Conservation (phyloP, 2,329 filamentous ascomycete genomes). For the Exophiala aquamarina region DNA sequence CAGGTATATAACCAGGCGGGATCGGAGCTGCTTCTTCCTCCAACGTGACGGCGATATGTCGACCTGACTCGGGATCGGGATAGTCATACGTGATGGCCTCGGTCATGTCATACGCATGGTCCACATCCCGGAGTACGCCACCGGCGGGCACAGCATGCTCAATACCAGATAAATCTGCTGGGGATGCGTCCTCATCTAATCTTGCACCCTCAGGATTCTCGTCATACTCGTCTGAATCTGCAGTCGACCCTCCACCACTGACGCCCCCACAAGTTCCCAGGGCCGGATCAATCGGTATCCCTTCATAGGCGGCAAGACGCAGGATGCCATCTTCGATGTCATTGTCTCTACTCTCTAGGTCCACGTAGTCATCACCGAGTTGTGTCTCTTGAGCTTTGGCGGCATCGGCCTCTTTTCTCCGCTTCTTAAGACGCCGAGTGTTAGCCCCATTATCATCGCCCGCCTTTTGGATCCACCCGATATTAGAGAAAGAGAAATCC, state of each 20-base stretch:
- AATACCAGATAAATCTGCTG: conserved; percentile 6
- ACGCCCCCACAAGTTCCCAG: conserved; percentile 23
- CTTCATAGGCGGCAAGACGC: conserved; percentile 28
- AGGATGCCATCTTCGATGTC: conserved; percentile 20
- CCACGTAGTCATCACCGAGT: conserved; percentile 44
- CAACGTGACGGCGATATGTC: conserved; percentile 3
- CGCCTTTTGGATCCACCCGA: conserved; percentile 72
- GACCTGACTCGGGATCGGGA: conserved; percentile 28
- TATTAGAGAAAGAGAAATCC: conserved; percentile 86
- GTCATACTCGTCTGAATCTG: conserved; percentile 26
- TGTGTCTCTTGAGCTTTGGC: conserved; percentile 49
- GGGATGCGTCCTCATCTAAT: conserved; percentile 7
- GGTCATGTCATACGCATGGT: conserved; percentile 33
- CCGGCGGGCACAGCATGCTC: conserved; percentile 31
- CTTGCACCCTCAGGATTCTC: conserved; percentile 27
- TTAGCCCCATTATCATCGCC: conserved; percentile 48
- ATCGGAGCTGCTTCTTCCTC: conserved; percentile 18
- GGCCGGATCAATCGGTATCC: conserved; percentile 46
- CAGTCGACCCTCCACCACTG: conserved; percentile 5
- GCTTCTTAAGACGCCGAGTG: conserved; percentile 46
- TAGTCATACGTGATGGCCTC: conserved; percentile 38
- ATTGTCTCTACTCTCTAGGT: conserved; percentile 35
- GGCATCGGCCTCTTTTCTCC: conserved; percentile 54
- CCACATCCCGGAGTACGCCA: conserved; percentile 30
- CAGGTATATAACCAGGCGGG: conserved; percentile 14